phyloP scores from a whole-genome alignment of 1,284 basidiomycete genomes.

The Malassezia obtusa region DNA sequence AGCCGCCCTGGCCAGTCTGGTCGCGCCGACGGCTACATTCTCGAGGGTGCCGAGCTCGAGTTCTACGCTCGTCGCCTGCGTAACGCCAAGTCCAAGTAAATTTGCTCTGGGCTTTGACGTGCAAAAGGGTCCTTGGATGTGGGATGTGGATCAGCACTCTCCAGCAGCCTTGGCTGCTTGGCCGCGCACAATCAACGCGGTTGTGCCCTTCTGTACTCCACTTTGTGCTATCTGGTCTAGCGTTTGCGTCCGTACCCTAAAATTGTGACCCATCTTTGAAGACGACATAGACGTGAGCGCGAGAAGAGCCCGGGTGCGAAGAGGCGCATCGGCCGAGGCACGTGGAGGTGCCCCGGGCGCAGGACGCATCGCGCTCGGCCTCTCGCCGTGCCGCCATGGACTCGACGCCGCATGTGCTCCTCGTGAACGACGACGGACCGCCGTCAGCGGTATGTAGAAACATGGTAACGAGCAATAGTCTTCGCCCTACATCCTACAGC shows the following conservation, averaged over 20 bases:
- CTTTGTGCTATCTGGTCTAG: conserved; percentile 10
- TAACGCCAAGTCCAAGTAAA: conserved; percentile 38
- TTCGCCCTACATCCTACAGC: conserved; percentile 39
- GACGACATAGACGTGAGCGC: not conserved
- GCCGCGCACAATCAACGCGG: not conserved
- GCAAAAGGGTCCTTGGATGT: conserved; percentile 16
- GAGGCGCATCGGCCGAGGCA: no score
- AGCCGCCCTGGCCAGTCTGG: conserved; percentile 45
- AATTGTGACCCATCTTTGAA: conserved; percentile 11
- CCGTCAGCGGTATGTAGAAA: conserved; percentile 20
- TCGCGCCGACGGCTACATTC: conserved; percentile 46
- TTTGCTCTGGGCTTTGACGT: not conserved
- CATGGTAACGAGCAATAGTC: not conserved
- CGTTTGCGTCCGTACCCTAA: conserved; percentile 11
- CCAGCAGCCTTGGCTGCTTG: not conserved
- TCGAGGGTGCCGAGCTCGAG: conserved; percentile 47
- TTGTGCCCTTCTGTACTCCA: conserved; percentile 8
- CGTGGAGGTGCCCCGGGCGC: no score
- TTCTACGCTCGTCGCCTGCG: conserved; percentile 45
- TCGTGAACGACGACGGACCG: conserved; percentile 46
- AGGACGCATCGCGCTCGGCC: no score
- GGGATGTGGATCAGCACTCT: conserved; percentile 3
- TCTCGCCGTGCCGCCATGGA: no score
- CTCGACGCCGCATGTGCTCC: conserved; percentile 20
- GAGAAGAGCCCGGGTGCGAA: no score